Evolutionary conservation across 352 stramenopile species (phyloP).

Genomic region (Discostella stelligera): DNA sequence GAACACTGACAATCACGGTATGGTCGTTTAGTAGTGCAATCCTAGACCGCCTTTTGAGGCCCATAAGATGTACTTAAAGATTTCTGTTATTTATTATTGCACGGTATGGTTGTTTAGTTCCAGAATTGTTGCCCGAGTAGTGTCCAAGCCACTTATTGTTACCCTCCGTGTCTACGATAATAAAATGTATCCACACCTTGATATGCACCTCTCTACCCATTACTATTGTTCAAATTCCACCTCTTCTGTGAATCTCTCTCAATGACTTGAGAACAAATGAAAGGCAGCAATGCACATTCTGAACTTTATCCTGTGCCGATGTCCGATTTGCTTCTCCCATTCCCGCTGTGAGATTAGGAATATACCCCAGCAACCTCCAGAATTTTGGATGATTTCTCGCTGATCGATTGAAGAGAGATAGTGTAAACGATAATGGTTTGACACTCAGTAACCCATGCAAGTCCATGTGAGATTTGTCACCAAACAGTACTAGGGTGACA

Average conservation of each 20-base stretch:
- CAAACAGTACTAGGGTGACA: slow-evolving; percentile 27
- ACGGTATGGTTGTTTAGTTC: slow-evolving; percentile 10
- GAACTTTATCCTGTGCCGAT: neutral
- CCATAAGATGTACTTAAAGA: no score
- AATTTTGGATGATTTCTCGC: slow-evolving; percentile 22
- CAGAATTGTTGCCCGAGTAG: slow-evolving; percentile 4
- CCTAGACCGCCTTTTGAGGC: no score
- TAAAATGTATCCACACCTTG: slow-evolving; percentile 26
- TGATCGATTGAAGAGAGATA: no score
- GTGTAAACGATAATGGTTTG: slow-evolving; percentile 27
- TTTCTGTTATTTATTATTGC: no score
- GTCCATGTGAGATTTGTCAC: slow-evolving; percentile 32
- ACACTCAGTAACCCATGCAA: slow-evolving; percentile 17
- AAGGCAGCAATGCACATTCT: slow-evolving; percentile 16
- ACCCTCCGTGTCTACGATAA: slow-evolving; percentile 24
- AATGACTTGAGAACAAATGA: slow-evolving; percentile 10
- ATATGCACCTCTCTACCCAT: neutral
- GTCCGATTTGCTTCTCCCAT: neutral
- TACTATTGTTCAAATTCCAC: neutral
- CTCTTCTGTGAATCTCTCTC: neutral
- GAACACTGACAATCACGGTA: slow-evolving; percentile 27
- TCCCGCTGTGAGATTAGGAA: slow-evolving; percentile 34
- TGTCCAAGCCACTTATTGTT: slow-evolving; percentile 31
- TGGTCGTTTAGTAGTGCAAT: neutral
- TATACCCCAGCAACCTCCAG: slow-evolving; percentile 22